Evolutionary conservation across 805 yeast species (phyloP).

Genomic region (Pichia thaimueangensis): DNA sequence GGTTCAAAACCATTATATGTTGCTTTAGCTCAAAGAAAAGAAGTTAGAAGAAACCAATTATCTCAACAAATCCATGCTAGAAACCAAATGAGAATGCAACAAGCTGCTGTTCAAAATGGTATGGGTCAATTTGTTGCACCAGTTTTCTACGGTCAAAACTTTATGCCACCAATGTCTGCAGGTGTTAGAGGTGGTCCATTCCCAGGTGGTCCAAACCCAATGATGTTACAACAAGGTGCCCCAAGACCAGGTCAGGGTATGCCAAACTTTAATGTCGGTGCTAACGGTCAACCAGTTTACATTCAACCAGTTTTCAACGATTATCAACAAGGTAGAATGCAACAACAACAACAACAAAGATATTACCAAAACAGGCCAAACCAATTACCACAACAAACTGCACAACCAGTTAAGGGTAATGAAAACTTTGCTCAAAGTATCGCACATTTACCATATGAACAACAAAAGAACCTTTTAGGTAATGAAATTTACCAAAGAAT

Average conservation of each 20-base stretch:
- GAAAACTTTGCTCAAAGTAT: constrained; percentile 52
- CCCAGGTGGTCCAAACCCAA: constrained; percentile 67
- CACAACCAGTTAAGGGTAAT: constrained; percentile 23
- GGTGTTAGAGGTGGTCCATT: constrained; percentile 74
- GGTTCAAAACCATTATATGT: constrained; percentile 95
- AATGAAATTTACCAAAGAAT: constrained; percentile 95
- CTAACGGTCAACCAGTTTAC: constrained; percentile 85
- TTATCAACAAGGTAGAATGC: constrained; percentile 47
- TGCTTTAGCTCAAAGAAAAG: constrained; percentile 98
- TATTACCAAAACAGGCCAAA: constrained; percentile 42
- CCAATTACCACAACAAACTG: constrained; percentile 19
- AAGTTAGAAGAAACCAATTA: constrained; percentile 92
- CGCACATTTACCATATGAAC: constrained; percentile 69
- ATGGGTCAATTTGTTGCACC: constrained; percentile 84
- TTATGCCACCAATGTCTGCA: constrained; percentile 44
- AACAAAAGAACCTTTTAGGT: constrained; percentile 96
- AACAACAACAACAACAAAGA: constrained; percentile 25
- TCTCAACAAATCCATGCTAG: constrained; percentile 98
- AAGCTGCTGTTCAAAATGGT: constrained; percentile 84
- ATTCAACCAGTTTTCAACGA: constrained; percentile 75
- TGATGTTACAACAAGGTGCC: constrained; percentile 61
- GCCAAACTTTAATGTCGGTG: constrained; percentile 56
- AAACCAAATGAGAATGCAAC: constrained; percentile 97
- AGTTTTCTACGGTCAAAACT: constrained; percentile 80
- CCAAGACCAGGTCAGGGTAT: constrained; percentile 56